Evolutionary conservation across 192 early-diverging fungal genomes (phyloP), one percentile per base, ranked within the genome.

Genomic region (Podila epicladia): DNA sequence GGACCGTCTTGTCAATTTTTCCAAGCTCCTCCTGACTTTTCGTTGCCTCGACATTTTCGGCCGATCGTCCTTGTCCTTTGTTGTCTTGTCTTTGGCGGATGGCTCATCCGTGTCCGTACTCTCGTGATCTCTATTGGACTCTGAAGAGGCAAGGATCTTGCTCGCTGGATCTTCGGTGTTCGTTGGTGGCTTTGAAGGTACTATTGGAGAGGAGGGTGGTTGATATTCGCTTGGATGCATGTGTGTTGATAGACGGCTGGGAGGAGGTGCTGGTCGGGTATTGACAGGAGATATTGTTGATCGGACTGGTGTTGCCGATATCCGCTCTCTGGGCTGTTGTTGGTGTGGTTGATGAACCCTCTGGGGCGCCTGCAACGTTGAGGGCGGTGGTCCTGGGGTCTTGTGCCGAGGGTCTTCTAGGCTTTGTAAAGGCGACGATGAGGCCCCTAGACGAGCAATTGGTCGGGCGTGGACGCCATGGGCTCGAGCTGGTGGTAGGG

Each of bases 401-500:
- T 6, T 51, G 38, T 35, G 66, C 9, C 17, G 63, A 45, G 41
- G 58, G 29, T 20, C 20, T 58, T 26, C 50, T 28, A 5, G 15
- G 15, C 28, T 31, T n/a, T 45, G 50, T 17, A 62, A 71, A 20
- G 45, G 33, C 31, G 65, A 29, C 5, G 24, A 45, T 35, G 63
- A 59, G 1, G 76, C 62, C n/a, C 57, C 29, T 61, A 66, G 71
- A 15, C 66, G 77, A 9, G 37, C 57, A 22, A 80, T 31, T 2
- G 71, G 28, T 8, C 77, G 77, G 32, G 77, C 77, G 64, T 80
- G 70, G 62, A 80, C 68, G 35, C 77, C 77, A 37, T 80, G 77
- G 31, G 71, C 77, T 49, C 77, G 72, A 17, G 77, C 71, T 49
- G 77, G 77, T 26, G 77, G 77, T 58, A 80, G 45, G 59, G 77